Conservation (phyloP, 768 basidiomycete species). For the Tricholoma furcatifolium region DNA sequence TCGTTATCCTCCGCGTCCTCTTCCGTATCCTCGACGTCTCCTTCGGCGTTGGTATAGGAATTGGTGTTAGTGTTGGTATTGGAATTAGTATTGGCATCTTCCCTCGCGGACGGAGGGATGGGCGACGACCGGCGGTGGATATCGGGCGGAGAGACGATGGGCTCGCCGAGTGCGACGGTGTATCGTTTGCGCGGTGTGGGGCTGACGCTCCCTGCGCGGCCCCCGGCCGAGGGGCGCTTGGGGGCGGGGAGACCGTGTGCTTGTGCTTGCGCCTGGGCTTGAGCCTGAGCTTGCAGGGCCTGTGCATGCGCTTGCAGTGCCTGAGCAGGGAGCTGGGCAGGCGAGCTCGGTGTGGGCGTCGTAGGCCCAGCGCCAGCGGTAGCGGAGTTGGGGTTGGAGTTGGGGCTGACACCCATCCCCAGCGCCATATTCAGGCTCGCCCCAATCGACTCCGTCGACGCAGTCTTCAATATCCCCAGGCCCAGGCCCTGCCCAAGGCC, state of each 20-base stretch:
- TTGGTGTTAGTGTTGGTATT: background rate
- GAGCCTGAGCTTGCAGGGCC: background rate
- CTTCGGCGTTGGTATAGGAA: too few relatives aligned
- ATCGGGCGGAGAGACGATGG: slow-evolving; percentile 48
- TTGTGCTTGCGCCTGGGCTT: slow-evolving; percentile 2
- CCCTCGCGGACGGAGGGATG: slow-evolving; percentile 35
- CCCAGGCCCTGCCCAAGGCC: slow-evolving; percentile 26
- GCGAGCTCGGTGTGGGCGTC: background rate
- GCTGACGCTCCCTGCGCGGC: slow-evolving; percentile 56
- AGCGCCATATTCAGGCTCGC: slow-evolving; percentile 7
- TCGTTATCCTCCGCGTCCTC: slow-evolving; percentile 43
- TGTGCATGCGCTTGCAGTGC: background rate
- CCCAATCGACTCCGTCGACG: slow-evolving; percentile 25
- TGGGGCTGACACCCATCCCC: slow-evolving; percentile 10
- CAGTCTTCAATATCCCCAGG: slow-evolving; percentile 21
- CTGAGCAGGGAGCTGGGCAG: background rate
- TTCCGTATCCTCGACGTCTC: slow-evolving; percentile 29
- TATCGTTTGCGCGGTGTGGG: slow-evolving; percentile 83
- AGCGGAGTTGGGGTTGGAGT: background rate
- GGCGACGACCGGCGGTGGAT: slow-evolving; percentile 15
- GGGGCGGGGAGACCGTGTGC: slow-evolving; percentile 41
- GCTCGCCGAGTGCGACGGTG: slow-evolving; percentile 80
- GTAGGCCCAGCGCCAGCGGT: background rate
- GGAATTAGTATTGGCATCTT: background rate
- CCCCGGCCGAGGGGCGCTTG: slow-evolving; percentile 29